Conservation (phyloP, 768 basidiomycete species). For the Termitomyces sp. region DNA sequence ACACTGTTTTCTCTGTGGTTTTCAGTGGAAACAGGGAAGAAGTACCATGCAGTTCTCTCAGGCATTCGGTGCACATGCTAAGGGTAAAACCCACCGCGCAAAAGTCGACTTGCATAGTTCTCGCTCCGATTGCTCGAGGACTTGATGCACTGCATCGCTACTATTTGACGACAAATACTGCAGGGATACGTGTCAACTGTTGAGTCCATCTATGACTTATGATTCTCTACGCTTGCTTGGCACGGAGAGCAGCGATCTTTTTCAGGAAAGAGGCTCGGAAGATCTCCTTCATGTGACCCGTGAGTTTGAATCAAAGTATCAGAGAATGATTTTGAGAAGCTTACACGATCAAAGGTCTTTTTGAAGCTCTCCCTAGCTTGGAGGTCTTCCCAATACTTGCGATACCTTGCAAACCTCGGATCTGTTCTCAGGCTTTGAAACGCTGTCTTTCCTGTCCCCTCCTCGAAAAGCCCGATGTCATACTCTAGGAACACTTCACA, state of each 20-base stretch:
- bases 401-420: constrained; percentile 43
- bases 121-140: too few species aligned
- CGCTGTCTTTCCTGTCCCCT: constrained; percentile 40
- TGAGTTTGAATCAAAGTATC: background rate
- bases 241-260: background rate
- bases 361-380: constrained; percentile 48
- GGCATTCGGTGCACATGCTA: too few species aligned
- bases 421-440: constrained; percentile 35
- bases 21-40: too few species aligned
- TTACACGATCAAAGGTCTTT: constrained; percentile 25
- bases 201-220: background rate
- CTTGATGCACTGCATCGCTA: too few species aligned
- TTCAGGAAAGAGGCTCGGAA: background rate
- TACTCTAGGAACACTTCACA: constrained; percentile 24
- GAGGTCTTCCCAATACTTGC: constrained; percentile 42
- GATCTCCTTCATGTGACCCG: background rate
- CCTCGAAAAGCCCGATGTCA: constrained; percentile 34
- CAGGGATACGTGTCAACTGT: background rate
- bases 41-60: too few species aligned
- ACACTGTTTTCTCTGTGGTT: too few species aligned
- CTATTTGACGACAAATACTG: too few species aligned
- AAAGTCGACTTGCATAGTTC: too few species aligned
- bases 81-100: too few species aligned
- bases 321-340: background rate
- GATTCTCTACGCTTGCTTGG: background rate